Evolutionary conservation across 2,329 filamentous ascomycete species (phyloP).

Genomic region (Tolypocladium ophioglossoides): DNA sequence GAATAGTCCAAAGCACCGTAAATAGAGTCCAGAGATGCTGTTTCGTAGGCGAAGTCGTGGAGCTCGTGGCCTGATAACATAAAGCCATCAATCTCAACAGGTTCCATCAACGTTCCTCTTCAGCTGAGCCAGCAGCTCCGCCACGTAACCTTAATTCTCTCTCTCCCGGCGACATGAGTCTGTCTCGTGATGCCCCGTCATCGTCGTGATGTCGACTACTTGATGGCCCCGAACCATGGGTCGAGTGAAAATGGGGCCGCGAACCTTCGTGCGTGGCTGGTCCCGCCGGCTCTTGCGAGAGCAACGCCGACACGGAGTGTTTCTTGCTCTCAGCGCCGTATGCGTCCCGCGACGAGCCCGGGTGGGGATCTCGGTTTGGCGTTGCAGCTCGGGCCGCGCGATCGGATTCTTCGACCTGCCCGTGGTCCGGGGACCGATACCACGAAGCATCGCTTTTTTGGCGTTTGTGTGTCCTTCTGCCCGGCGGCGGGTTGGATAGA

Average conservation of each 20-base stretch:
- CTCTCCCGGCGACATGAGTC: slow-evolving; percentile 2
- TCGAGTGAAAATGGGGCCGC: slow-evolving; percentile 1
- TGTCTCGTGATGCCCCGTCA: slow-evolving; percentile 2
- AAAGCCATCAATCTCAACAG: neutral
- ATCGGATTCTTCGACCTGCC: slow-evolving; percentile 11
- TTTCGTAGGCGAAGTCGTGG: neutral
- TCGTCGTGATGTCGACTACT: slow-evolving; percentile 4
- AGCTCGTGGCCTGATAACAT: neutral
- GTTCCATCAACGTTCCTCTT: neutral
- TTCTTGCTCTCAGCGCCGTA: slow-evolving; percentile 18
- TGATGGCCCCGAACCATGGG: neutral
- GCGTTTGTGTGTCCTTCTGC: slow-evolving; percentile 19
- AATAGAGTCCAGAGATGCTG: neutral
- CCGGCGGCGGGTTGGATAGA: slow-evolving; percentile 14
- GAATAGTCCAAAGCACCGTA: neutral
- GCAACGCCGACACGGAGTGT: slow-evolving; percentile 23
- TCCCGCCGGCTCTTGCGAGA: slow-evolving; percentile 12
- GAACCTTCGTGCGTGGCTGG: neutral
- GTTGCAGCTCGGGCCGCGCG: slow-evolving; percentile 7
- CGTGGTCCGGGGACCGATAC: slow-evolving; percentile 16
- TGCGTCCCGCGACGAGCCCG: slow-evolving; percentile 12
- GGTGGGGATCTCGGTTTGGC: slow-evolving; percentile 7
- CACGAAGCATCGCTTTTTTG: slow-evolving; percentile 27
- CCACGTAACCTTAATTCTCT: neutral
- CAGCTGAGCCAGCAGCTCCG: slow-evolving; percentile 1